Base-by-base conservation (phyloP, 176 grass and related monocot genomes). In the Aegilops tauschii region DNA sequence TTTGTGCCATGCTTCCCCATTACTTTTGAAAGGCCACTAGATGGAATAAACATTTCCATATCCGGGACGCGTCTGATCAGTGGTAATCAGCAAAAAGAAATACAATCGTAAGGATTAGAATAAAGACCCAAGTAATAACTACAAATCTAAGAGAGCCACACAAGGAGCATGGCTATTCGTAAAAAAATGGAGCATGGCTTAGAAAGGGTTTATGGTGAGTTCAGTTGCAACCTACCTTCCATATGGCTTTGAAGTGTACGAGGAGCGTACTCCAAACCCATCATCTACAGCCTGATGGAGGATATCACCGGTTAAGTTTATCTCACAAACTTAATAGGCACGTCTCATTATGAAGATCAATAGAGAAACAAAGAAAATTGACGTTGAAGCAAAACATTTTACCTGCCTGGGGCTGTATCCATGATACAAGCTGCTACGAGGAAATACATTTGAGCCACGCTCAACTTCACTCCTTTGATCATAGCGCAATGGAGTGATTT, bases 1-100 rank as follows among this genome's bases (percentile, higher is more conserved):
- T 99, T 99, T 65, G 94, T 88, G 10, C 97, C 97, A 28, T 79
- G 92, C 90, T 99, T 99, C 28, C 97, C 97, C 88, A 99, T 89
- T 77, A 99, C 92, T 93, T 99, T 99, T 75, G 92, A 63, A 39
- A 96, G 85, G 12, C 85, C 80, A 69, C 75, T 90, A 77, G 89
- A 63, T 90, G 97, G 97, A 87, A 99, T 92, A 61, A 84, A 64
- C 89, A 99, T 94, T 82, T 96, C 97, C 80, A 88, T 79, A 81
- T 93, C 87, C 1, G 92, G 77, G 39, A 76, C 45, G 32, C 80
- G 83, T 61, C 91, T 95, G 84, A 1, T 12, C 59, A 77, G 78
- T 59, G n/a, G 37, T 39, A 76, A 65, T 58, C 44, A 82, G 39
- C 34, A 81, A 82, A 83, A 61, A 4, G 14, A 89, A 89, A 73